Evolutionary conservation across 495 filamentous ascomycete species (phyloP).

Genomic region (Cercophora samala): DNA sequence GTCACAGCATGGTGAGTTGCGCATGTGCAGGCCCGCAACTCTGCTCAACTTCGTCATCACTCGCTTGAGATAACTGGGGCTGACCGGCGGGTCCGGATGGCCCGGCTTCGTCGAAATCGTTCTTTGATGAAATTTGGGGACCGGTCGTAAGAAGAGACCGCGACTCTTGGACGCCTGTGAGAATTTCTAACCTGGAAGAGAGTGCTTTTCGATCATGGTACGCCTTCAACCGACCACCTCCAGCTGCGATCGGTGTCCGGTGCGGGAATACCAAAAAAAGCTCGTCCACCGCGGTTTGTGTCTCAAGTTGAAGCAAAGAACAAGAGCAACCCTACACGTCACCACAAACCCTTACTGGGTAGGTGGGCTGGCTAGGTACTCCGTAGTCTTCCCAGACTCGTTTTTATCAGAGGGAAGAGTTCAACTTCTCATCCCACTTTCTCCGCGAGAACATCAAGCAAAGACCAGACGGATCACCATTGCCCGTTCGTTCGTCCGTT

Average conservation of each 20-base stretch:
- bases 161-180: background rate
- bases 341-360: background rate
- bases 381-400: no score
- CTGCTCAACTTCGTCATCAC: background rate
- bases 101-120: background rate
- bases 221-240: background rate
- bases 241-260: background rate
- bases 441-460: background rate
- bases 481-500: background rate
- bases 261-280: background rate
- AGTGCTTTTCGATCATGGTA: background rate
- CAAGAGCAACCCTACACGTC: background rate
- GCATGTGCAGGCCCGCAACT: background rate
- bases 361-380: no score
- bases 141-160: background rate
- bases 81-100: background rate
- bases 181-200: no score
- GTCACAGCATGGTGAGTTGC: background rate
- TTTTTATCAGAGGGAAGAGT: background rate
- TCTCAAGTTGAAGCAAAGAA: background rate
- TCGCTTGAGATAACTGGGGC: background rate
- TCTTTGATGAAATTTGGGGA: background rate
- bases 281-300: background rate
- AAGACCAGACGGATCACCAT: background rate
- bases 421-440: background rate